These are phyloP conservation scores for Wickerhamomyces bisporus DNA, from an alignment of 805 yeast genomes.

Conservation along the genomic window DNA sequence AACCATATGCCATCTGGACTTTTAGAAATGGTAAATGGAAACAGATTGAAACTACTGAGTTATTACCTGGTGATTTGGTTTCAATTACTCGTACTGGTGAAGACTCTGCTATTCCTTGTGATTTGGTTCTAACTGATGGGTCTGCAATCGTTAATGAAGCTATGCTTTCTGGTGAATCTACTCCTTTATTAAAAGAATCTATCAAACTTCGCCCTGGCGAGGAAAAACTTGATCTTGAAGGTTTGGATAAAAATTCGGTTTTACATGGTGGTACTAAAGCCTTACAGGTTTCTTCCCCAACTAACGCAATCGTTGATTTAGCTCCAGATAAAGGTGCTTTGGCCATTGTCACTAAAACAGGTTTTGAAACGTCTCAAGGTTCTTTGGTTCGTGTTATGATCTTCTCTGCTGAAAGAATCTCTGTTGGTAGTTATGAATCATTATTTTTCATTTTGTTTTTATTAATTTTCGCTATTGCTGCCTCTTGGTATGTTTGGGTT, in stretches of 20 bases:
- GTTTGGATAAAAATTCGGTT: slow-evolving; percentile 81
- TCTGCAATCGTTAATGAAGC: slow-evolving; percentile 97
- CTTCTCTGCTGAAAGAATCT: slow-evolving; percentile 91
- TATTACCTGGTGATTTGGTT: slow-evolving; percentile 89
- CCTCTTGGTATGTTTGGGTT: slow-evolving; percentile 97
- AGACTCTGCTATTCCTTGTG: slow-evolving; percentile 93
- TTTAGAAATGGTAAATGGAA: slow-evolving; percentile 69
- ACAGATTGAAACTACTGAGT: slow-evolving; percentile 60
- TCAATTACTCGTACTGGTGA: slow-evolving; percentile 85
- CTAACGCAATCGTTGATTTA: slow-evolving; percentile 40
- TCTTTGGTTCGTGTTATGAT: slow-evolving; percentile 96
- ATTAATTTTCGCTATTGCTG: slow-evolving; percentile 87
- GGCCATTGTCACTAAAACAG: slow-evolving; percentile 87
- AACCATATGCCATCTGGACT: slow-evolving; percentile 77
- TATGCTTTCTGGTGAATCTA: slow-evolving; percentile 97
- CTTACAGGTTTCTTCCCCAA: slow-evolving; percentile 79
- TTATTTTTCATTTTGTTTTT: slow-evolving; percentile 86
- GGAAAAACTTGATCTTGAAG: slow-evolving; percentile 68
- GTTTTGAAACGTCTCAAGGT: slow-evolving; percentile 98
- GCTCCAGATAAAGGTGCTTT: slow-evolving; percentile 88
- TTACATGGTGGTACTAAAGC: slow-evolving; percentile 96
- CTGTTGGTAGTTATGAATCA: slow-evolving; percentile 94
- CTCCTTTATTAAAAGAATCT: slow-evolving; percentile 92
- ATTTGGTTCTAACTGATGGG: slow-evolving; percentile 79
- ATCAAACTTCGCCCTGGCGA: slow-evolving; percentile 72